These are phyloP conservation scores for Ophiostoma himal-ulmi DNA, from an alignment of 2,329 filamentous ascomycete genomes.

Conservation along the genomic window DNA sequence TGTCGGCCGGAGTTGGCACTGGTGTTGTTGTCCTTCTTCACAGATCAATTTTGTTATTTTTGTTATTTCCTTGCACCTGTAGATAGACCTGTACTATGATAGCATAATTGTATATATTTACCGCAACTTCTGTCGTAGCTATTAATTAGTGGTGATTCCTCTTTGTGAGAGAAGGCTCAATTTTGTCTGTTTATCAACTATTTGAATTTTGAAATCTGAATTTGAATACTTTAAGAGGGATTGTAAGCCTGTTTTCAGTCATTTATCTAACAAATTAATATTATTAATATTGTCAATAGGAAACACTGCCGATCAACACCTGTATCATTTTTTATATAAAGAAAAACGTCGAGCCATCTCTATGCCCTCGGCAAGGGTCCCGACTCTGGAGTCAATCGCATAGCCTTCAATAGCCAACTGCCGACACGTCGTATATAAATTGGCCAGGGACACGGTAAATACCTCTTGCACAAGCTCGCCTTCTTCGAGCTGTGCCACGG, in stretches of 20 bases:
- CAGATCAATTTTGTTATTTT: neutral
- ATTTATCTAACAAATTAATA: no score
- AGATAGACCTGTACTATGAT: slow-evolving; percentile 10
- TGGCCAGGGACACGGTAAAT: slow-evolving; percentile 60
- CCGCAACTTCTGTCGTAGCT: neutral
- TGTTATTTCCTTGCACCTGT: neutral
- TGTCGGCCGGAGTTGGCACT: neutral
- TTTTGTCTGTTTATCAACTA: no score
- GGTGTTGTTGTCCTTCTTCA: neutral
- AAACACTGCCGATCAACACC: no score
- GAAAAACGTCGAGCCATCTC: slow-evolving; percentile 58
- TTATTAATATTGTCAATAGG: no score
- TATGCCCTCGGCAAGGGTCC: slow-evolving; percentile 71
- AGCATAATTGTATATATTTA: neutral
- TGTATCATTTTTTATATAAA: neutral
- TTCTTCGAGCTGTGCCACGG: slow-evolving; percentile 65
- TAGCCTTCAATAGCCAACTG: slow-evolving; percentile 63
- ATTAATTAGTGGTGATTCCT: no score
- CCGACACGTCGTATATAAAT: slow-evolving; percentile 61
- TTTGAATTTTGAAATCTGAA: no score
- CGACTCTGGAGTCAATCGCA: slow-evolving; percentile 73
- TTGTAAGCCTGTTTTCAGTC: no score
- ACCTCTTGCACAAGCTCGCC: slow-evolving; percentile 72
- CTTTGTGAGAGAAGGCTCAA: no score
- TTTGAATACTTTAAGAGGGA: no score